Percentiles rank a stretch among this genome's conserved stretches.
Conservation (phyloP, 192 early-diverging fungal genomes). For the Gonapodya prolifera region DNA sequence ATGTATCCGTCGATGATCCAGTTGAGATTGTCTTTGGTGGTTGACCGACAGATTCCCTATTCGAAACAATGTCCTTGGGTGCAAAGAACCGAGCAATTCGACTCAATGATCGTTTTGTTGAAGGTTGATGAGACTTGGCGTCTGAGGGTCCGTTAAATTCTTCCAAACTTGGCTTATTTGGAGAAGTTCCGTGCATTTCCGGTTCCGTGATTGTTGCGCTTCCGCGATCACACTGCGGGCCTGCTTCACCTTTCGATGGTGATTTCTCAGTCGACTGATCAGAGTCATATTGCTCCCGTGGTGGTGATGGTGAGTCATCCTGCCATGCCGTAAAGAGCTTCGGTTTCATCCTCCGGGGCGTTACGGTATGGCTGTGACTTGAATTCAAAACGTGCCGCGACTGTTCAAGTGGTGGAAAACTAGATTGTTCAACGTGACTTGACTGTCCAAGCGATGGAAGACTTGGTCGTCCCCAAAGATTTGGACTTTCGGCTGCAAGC, state of each 20-base stretch:
- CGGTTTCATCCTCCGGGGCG: not conserved
- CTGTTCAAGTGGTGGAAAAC: no score
- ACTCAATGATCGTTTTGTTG: not conserved
- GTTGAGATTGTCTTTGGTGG: not conserved
- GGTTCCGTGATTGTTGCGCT: no score
- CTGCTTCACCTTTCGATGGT: no score
- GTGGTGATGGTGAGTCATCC: not conserved
- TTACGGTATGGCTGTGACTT: no score
- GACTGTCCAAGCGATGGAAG: no score
- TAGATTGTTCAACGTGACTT: no score
- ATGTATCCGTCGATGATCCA: not conserved
- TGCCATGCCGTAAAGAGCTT: not conserved
- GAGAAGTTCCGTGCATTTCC: no score
- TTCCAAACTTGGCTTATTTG: no score
- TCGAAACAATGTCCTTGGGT: not conserved
- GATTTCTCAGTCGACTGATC: not conserved
- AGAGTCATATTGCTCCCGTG: not conserved
- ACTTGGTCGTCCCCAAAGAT: no score
- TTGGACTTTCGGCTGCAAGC: no score
- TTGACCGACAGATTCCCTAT: not conserved
- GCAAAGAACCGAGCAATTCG: not conserved
- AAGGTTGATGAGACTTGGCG: not conserved
- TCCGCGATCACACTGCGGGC: no score
- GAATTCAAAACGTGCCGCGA: no score
- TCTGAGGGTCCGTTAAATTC: not conserved